phyloP scores from a whole-genome alignment of 2,329 filamentous ascomycete species.

The Pleomassaria siparia region DNA sequence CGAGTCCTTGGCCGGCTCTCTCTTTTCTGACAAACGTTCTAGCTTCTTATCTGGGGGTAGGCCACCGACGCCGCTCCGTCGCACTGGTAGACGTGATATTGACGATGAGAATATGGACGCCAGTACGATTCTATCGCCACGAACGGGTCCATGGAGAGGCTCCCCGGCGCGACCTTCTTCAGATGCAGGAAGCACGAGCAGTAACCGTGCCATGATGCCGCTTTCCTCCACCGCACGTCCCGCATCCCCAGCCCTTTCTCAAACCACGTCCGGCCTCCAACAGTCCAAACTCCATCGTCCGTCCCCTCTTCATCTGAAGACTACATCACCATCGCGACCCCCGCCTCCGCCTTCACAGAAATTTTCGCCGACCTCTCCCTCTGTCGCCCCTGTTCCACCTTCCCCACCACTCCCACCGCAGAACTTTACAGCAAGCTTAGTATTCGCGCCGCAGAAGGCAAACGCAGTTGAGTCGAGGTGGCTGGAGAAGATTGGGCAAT shows the following conservation, averaged over 20 bases:
- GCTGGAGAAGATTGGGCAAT: slow-evolving; percentile 49
- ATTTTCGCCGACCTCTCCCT: slow-evolving; percentile 3
- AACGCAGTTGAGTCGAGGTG: slow-evolving; percentile 76
- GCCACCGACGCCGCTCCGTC: slow-evolving; percentile 34
- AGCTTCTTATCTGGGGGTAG: slow-evolving; percentile 30
- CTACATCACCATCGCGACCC: slow-evolving; percentile 21
- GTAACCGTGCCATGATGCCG: slow-evolving; percentile 38
- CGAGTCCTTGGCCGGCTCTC: slow-evolving; percentile 28
- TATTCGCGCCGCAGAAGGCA: slow-evolving; percentile 76
- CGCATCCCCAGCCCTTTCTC: slow-evolving; percentile 15
- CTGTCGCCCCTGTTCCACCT: slow-evolving; percentile 7
- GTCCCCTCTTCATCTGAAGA: slow-evolving; percentile 36
- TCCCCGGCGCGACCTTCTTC: slow-evolving; percentile 30
- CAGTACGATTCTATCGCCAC: slow-evolving; percentile 30
- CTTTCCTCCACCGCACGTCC: slow-evolving; percentile 13
- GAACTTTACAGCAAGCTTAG: slow-evolving; percentile 42
- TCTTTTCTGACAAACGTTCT: slow-evolving; percentile 32
- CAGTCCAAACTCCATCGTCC: slow-evolving; percentile 31
- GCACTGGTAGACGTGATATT: slow-evolving; percentile 18
- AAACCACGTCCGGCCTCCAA: slow-evolving; percentile 26
- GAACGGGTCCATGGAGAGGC: slow-evolving; percentile 25
- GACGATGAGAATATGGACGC: slow-evolving; percentile 30
- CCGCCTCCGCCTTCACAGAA: too few relatives aligned
- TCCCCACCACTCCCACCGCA: slow-evolving; percentile 20
- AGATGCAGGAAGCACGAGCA: slow-evolving; percentile 41